These are phyloP conservation scores for Echites panduratus DNA, from an alignment of 257 asterid genomes.

Conservation along the genomic window DNA sequence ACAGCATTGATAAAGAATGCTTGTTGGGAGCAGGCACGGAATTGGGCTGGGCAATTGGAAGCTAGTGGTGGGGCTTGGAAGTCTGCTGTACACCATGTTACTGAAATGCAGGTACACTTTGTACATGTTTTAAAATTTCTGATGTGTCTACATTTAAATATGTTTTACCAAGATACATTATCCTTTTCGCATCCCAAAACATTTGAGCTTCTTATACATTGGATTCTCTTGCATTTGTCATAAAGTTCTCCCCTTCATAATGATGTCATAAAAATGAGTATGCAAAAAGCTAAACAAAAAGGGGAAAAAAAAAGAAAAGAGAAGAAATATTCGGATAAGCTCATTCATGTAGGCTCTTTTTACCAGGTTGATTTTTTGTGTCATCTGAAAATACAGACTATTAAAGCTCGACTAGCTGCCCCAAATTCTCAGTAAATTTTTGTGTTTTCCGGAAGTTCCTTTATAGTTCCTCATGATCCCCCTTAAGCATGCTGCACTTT, in stretches of 20 bases:
- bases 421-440: background rate
- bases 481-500: background rate
- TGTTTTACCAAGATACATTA: background rate
- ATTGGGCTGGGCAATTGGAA: constrained; percentile 92
- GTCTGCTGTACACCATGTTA: constrained; percentile 79
- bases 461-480: background rate
- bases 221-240: background rate
- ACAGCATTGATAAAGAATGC: constrained; percentile 74
- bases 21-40: constrained; percentile 97
- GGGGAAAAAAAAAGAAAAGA: background rate
- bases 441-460: background rate
- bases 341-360: background rate
- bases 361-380: background rate
- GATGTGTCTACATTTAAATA: background rate
- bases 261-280: background rate
- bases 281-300: background rate
- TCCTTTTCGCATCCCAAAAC: background rate
- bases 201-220: background rate
- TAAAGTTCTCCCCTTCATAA: background rate
- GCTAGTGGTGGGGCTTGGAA: constrained; percentile 88
- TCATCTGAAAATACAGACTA: background rate
- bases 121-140: background rate
- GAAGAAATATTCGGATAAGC: background rate
- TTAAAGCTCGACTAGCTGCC: background rate
- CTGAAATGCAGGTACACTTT: constrained; percentile 80